Evolutionary conservation across 805 yeast genomes (phyloP).

Genomic region (Lipomyces lipofer): DNA sequence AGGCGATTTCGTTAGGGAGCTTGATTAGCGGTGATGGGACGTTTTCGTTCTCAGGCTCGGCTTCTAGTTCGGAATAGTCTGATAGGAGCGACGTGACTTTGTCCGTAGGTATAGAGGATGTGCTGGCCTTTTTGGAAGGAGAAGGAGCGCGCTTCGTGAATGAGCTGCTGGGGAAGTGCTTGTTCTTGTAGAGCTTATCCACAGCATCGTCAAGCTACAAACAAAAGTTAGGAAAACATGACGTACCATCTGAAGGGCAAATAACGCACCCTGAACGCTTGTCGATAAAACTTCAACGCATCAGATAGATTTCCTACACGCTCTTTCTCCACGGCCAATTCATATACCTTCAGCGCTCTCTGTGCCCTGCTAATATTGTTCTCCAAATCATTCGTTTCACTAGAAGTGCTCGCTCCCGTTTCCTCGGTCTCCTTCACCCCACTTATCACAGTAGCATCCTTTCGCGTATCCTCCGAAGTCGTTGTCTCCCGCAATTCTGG

Average conservation of each 20-base stretch:
- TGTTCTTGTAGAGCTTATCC: conserved; percentile 64
- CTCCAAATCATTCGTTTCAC: not conserved
- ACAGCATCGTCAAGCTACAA: conserved; percentile 48
- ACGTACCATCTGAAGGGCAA: conserved; percentile 28
- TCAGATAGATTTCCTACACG: conserved; percentile 75
- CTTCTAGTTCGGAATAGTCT: conserved; percentile 18
- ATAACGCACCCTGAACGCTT: conserved; percentile 57
- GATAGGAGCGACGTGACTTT: conserved; percentile 5
- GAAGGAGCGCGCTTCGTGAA: conserved; percentile 17
- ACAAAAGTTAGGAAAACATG: not conserved
- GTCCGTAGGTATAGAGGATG: conserved; percentile 18
- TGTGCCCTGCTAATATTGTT: conserved; percentile 10
- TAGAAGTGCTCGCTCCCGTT: not conserved
- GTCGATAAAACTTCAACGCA: conserved; percentile 70
- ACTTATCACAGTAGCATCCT: not conserved
- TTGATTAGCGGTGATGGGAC: conserved; percentile 24
- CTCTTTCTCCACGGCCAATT: conserved; percentile 70
- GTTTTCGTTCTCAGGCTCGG: conserved; percentile 25
- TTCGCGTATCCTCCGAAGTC: conserved; percentile 7
- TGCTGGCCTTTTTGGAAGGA: conserved; percentile 20
- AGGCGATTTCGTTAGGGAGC: conserved; percentile 28
- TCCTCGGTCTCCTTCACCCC: not conserved
- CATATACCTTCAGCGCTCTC: conserved; percentile 63
- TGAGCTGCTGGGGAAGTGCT: conserved; percentile 34
- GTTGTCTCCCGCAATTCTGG: conserved; percentile 24